Conservation (phyloP, 257 asterid species). For the Solanum chiquidenum region DNA sequence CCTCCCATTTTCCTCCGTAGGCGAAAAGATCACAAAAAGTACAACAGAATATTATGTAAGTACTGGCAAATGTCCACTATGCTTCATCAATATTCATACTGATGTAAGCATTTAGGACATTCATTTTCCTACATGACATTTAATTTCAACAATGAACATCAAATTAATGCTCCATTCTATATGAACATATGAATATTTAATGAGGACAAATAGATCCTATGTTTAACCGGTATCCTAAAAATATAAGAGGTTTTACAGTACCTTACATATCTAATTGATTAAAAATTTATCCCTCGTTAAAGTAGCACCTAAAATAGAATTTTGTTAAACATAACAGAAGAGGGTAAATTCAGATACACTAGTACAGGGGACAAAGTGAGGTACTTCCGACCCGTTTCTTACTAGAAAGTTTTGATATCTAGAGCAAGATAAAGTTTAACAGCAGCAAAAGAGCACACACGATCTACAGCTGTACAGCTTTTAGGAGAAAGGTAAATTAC, state of each 20-base stretch:
- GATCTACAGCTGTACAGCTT: not conserved
- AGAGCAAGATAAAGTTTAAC: not conserved
- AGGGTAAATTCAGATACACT: not conserved
- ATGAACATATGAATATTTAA: not conserved
- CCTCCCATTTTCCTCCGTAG: not conserved
- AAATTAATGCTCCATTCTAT: not conserved
- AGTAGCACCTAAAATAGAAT: not conserved
- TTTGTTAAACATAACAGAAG: not conserved
- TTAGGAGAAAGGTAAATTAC: slow-evolving; percentile 18
- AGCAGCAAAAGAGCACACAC: not conserved
- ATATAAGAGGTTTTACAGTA: not conserved
- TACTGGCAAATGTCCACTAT: not conserved
- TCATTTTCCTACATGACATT: not conserved
- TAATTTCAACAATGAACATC: not conserved
- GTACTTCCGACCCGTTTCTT: not conserved
- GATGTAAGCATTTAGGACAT: not conserved
- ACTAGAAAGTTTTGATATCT: not conserved
- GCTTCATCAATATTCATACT: not conserved
- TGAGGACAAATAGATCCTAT: not conserved
- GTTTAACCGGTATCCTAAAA: not conserved
- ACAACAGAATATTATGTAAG: not conserved
- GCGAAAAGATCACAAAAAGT: not conserved
- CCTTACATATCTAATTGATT: not conserved
- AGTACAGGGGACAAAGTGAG: not conserved
- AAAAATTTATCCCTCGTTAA: not conserved